Base-by-base conservation (phyloP, 1,139 yeast genomes). In the Candida sanyaensis region DNA sequence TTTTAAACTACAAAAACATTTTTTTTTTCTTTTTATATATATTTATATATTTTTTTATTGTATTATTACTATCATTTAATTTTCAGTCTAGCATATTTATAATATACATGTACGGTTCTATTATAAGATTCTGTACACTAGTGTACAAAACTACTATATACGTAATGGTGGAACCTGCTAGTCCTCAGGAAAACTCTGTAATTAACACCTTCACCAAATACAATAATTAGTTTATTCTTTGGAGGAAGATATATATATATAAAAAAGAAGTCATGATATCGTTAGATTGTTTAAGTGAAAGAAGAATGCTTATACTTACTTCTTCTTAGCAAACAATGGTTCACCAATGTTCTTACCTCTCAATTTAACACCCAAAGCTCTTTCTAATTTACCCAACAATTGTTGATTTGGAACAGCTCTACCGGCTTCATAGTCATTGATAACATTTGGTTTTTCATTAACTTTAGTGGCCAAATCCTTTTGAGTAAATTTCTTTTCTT, bases 361-460 rank as follows among this genome's bases (percentile, higher is more conserved):
- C 66, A 93, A 83, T 76, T 91, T 93, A 57, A 93, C 87, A 57
- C 98, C 98, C 62, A 93, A 78, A 41, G 88, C 96, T 69, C 97
- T 83, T 75, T 93, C 99, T 69, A 95, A 74, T 77, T 93, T 93
- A 50, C 87, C 93, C 63, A 93, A 79, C 47, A 93, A 73, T 72
- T 91, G 98, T 76, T 95, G 99, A 75, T 89, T 92, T 51, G 99
- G 99, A 56, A 88, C 84, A 46, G 97, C 99, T 67, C 96, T 84
- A 50, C 97, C 98, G 48, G 96, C 91, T 75, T 93, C 99, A 71
- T 93, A 93, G 65, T 93, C 99, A 72, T 91, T 92, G 63, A 93
- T 85, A 52, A 93, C 89, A 57, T 87, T 90, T 50, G 98, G 97
- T 77, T 93, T 93, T 74, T 93, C 99, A 68, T 91, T 92, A 64